Base-by-base conservation (phyloP, 169 alveolate species). In the Babesia bigemina region DNA sequence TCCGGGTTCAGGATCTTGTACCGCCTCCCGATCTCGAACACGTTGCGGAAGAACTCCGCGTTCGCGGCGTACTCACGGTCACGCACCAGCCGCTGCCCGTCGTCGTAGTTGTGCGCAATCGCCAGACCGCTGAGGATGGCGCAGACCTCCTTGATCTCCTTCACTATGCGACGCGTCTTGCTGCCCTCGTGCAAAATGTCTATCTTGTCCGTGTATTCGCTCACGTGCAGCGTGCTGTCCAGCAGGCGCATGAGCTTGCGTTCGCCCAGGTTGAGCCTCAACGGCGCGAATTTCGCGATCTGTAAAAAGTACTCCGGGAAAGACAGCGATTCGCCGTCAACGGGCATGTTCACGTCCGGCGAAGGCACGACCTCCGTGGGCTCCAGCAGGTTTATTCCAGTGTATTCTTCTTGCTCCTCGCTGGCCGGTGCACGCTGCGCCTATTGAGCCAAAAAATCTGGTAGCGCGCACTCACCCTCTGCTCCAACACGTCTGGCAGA, bases 1-100 rank as follows among this genome's bases (percentile, higher is more conserved):
- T 95, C 98, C 14, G 98, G 97, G 81, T 95, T 95, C n/a, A 95
- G 74, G 49, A 93, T 94, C 71, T 95, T 95, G 77, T 95, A 95
- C 24, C 98, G 67, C 52, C 98, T 74, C 10, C 97, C 97, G 36
- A 95, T 91, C 77, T 95, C 98, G 75, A 95, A 95, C 21, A 93
- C 92, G 55, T 81, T 83, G 70, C 94, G 87, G 69, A 93, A 95
- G 67, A 95, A 95, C 19, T 67, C 91, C 59, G 92, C 90, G 73
- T 86, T 83, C 48, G 86, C 90, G 63, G 78, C 86, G 70, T 92
- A 95, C 62, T 89, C 93, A 48, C 95, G 58, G 56, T 92, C 95
- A 33, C 86, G 79, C 42, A 95, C 70, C 55, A 95, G 73, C 52
- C 88, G 87, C 72, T 94, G 96, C 17, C 98, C 98, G 44, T 88